phyloP scores from a whole-genome alignment of 371 early-diverging fungal genomes.

The Conidiobolus incongruus region DNA sequence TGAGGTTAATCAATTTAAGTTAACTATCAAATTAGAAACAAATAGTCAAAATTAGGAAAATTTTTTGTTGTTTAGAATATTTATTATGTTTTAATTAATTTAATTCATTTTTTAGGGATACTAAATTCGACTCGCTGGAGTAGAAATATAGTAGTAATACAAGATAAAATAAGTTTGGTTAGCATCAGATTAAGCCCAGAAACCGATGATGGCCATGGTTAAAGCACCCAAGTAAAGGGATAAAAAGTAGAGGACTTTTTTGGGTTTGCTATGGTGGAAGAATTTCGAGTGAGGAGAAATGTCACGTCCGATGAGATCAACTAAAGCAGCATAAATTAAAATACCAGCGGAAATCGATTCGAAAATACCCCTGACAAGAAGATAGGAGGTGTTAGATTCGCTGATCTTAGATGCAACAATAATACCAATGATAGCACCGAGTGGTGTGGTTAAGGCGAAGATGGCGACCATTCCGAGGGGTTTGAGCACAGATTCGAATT shows the following conservation, averaged over 20 bases:
- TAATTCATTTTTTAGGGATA: too few relatives aligned
- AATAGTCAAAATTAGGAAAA: too few relatives aligned
- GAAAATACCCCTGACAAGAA: slow-evolving; percentile 48
- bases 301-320: slow-evolving; percentile 42
- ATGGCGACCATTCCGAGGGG: slow-evolving; percentile 16
- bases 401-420: slow-evolving; percentile 29
- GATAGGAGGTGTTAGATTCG: slow-evolving; percentile 18
- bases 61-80: too few relatives aligned
- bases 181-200: slow-evolving; percentile 61
- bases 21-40: too few relatives aligned
- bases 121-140: too few relatives aligned
- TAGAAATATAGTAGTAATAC: too few relatives aligned
- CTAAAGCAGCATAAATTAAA: slow-evolving; percentile 46
- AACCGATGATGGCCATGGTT: slow-evolving; percentile 51
- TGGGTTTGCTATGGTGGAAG: slow-evolving; percentile 11
- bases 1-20: too few relatives aligned
- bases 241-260: slow-evolving; percentile 20
- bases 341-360: slow-evolving; percentile 61
- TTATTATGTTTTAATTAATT: too few relatives aligned
- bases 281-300: slow-evolving; percentile 29
- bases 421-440: slow-evolving; percentile 56
- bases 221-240: slow-evolving; percentile 39
- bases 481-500: slow-evolving; percentile 8
- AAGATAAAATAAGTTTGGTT: too few relatives aligned
- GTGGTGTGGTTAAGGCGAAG: slow-evolving; percentile 36